Conservation (phyloP, 2,329 filamentous ascomycete genomes). For the Colletotrichum simmondsii region DNA sequence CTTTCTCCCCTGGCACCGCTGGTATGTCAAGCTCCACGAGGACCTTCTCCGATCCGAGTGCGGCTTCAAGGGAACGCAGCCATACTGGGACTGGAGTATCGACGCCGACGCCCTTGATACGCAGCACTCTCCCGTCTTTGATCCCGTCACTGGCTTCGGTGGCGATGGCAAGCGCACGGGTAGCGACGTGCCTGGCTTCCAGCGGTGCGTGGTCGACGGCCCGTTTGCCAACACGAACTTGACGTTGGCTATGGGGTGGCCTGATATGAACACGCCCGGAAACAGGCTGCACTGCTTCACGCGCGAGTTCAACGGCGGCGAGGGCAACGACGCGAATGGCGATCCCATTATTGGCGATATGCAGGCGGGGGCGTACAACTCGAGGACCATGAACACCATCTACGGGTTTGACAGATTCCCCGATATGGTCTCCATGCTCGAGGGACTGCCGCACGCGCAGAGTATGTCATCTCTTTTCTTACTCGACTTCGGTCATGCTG, state of each 20-base stretch:
- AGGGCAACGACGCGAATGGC: conserved; percentile 30
- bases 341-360: conserved; percentile 35
- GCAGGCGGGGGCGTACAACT: conserved; percentile 32
- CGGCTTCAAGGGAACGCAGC: conserved; percentile 44
- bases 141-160: conserved; percentile 45
- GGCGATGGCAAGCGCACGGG: conserved; percentile 38
- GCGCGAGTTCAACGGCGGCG: conserved; percentile 35
- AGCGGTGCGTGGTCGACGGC: conserved; percentile 38
- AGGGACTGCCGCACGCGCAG: conserved; percentile 35
- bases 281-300: conserved; percentile 36
- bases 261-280: conserved; percentile 29
- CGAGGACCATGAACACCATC: conserved; percentile 32
- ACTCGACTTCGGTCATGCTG: not conserved
- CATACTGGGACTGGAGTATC: conserved; percentile 46
- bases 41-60: conserved; percentile 42
- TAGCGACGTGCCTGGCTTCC: conserved; percentile 21
- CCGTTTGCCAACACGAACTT: conserved; percentile 37
- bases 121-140: conserved; percentile 43
- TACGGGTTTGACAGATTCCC: conserved; percentile 31
- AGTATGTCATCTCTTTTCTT: conserved; percentile 12
- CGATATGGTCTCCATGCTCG: conserved; percentile 34
- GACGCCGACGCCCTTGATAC: conserved; percentile 35
- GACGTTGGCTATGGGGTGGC: conserved; percentile 36
- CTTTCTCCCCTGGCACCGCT: conserved; percentile 50
- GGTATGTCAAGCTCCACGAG: conserved; percentile 44